Conservation (phyloP, 2,329 filamentous ascomycete genomes). For the Sclerotiophoma versabilis region DNA sequence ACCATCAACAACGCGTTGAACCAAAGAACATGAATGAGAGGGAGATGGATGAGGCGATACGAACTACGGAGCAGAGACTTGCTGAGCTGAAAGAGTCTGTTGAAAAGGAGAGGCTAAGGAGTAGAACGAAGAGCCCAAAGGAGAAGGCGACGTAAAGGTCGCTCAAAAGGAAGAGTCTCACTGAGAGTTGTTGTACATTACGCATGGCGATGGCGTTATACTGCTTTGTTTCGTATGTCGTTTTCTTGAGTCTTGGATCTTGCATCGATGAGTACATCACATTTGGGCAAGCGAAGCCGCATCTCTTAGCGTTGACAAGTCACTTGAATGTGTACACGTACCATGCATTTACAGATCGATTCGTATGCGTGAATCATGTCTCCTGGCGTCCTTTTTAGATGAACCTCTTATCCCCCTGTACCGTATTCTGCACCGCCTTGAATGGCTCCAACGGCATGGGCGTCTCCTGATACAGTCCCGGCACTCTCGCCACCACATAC, state of each 20-base stretch:
- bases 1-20: constrained; percentile 55
- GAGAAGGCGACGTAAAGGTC: constrained; percentile 19
- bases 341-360: too few species aligned
- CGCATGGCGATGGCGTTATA: constrained; percentile 19
- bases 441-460: constrained; percentile 37
- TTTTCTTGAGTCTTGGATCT: not conserved
- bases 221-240: not conserved
- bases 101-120: constrained; percentile 31
- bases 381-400: constrained; percentile 13
- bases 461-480: constrained; percentile 38
- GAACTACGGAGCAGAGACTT: constrained; percentile 85
- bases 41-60: constrained; percentile 81
- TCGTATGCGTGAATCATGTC: too few species aligned
- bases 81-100: constrained; percentile 77
- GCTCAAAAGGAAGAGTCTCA: too few species aligned
- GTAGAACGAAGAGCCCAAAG: constrained; percentile 28
- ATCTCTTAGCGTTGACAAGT: constrained; percentile 7
- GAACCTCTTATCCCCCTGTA: constrained; percentile 30
- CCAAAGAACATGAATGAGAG: constrained; percentile 69
- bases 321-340: not conserved
- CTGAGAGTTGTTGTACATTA: constrained; percentile 6
- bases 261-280: not conserved
- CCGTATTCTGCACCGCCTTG: constrained; percentile 35
- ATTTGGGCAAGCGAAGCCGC: not conserved
- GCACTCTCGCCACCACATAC: constrained; percentile 39